Evolutionary conservation across 129 eudicot species (phyloP).

Genomic region (Smallanthus sonchifolius): DNA sequence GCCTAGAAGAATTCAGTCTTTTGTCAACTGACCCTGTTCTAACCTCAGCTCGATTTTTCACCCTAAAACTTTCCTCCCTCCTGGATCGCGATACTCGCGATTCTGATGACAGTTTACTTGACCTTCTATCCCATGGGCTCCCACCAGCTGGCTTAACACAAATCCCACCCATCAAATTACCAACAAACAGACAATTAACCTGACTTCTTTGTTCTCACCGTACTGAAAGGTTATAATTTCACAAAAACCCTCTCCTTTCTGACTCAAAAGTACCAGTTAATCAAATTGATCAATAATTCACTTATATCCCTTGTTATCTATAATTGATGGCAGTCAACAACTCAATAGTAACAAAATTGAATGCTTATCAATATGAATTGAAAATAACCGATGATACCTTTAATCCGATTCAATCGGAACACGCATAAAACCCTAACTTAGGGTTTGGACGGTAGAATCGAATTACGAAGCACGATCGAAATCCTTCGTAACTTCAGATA

Average conservation of each 20-base stretch:
- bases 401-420: neutral
- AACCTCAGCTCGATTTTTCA: slow-evolving; percentile 47
- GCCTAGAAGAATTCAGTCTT: slow-evolving; percentile 43
- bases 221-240: neutral
- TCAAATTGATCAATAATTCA: neutral
- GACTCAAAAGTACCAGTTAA: neutral
- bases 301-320: neutral
- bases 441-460: slow-evolving; percentile 17
- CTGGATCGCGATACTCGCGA: slow-evolving; percentile 35
- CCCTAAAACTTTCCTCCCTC: slow-evolving; percentile 52
- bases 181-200: slow-evolving; percentile 1
- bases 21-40: slow-evolving; percentile 50
- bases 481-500: neutral
- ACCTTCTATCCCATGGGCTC: slow-evolving; percentile 46
- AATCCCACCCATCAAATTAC: slow-evolving; percentile 61
- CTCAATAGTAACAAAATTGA: neutral
- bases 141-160: slow-evolving; percentile 58
- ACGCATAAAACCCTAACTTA: neutral
- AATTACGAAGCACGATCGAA: slow-evolving; percentile 12
- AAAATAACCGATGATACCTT: slow-evolving; percentile 9
- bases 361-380: neutral
- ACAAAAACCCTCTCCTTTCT: neutral
- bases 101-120: slow-evolving; percentile 38
- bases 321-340: neutral
- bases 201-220: neutral